phyloP scores from a whole-genome alignment of 116 monocot genomes.

The Iris pallida region DNA sequence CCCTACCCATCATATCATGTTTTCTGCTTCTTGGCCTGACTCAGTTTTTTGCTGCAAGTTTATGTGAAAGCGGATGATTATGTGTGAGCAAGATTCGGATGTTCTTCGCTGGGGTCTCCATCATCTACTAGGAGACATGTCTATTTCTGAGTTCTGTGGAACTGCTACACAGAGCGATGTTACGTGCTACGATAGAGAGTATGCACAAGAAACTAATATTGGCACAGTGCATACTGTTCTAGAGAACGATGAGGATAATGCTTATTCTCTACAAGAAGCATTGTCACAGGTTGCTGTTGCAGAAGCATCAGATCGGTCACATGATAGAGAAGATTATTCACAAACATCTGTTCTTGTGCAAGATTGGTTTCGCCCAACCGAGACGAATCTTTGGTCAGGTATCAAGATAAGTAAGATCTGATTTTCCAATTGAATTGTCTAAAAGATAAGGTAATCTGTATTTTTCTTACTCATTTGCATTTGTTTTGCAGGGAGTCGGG shows the following conservation, averaged over 20 bases:
- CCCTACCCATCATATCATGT: too few relatives aligned
- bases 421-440: neutral
- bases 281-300: constrained; percentile 47
- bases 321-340: constrained; percentile 45
- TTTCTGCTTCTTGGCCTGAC: too few relatives aligned
- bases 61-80: constrained; percentile 36
- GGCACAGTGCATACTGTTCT: constrained; percentile 14
- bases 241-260: constrained; percentile 53
- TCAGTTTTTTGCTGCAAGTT: too few relatives aligned
- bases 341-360: constrained; percentile 54
- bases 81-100: constrained; percentile 80
- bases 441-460: neutral
- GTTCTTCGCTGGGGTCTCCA: constrained; percentile 64
- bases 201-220: constrained; percentile 37
- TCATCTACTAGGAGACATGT: constrained; percentile 49
- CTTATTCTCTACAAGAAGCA: constrained; percentile 61
- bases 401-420: neutral
- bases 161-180: constrained; percentile 18
- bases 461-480: neutral
- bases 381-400: constrained; percentile 43
- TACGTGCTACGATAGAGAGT: constrained; percentile 34
- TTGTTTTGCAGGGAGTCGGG: constrained; percentile 35
- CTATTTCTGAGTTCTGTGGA: constrained; percentile 47
- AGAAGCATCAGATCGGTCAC: constrained; percentile 47
- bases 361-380: constrained; percentile 57